phyloP scores from a whole-genome alignment of 805 yeast species.

The Metschnikowia picachoensis region DNA sequence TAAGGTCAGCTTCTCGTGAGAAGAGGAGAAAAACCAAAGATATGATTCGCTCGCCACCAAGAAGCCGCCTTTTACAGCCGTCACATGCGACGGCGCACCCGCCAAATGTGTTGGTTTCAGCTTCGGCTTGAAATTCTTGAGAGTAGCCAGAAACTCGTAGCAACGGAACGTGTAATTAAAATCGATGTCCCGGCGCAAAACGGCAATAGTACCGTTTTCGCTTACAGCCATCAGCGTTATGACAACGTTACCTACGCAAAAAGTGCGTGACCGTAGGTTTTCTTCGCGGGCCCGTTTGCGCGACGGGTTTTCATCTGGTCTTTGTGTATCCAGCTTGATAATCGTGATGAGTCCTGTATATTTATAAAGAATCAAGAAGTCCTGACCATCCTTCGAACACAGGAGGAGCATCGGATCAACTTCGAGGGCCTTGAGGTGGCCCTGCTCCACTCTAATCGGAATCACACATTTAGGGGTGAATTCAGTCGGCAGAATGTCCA shows the following conservation, averaged over 20 bases:
- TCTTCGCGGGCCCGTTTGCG: not conserved
- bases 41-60: conserved; percentile 25
- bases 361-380: conserved; percentile 2
- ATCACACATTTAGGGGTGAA: not conserved
- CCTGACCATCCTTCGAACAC: not conserved
- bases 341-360: conserved; percentile 11
- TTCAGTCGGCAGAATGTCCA: not conserved
- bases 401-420: conserved; percentile 5
- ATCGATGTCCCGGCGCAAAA: conserved; percentile 33
- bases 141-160: conserved; percentile 18
- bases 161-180: conserved; percentile 30
- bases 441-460: conserved; percentile 1
- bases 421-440: conserved; percentile 4
- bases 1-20: not conserved
- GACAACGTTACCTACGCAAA: conserved; percentile 13
- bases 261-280: conserved; percentile 1
- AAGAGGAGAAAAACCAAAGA: conserved; percentile 27
- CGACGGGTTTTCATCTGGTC: not conserved
- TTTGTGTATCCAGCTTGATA: conserved; percentile 2
- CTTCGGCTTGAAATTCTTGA: conserved; percentile 8
- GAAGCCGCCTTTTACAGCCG: conserved; percentile 26
- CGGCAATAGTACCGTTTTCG: conserved; percentile 18
- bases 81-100: conserved; percentile 27
- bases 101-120: conserved; percentile 27
- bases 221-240: conserved; percentile 9